Conservation (phyloP, 2,329 filamentous ascomycete genomes). For the Penicillium crustosum region DNA sequence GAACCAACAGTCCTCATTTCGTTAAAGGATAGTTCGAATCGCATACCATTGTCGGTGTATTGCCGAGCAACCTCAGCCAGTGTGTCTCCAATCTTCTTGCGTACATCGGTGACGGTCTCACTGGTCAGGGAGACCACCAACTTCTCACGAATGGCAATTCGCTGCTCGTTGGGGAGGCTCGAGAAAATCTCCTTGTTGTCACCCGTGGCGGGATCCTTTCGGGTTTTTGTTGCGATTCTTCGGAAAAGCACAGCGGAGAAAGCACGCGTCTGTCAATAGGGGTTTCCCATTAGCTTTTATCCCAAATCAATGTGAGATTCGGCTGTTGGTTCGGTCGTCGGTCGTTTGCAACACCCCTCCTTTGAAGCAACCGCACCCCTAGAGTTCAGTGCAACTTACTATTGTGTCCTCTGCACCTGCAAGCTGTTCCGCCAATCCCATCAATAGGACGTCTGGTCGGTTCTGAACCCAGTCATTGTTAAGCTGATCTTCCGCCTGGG, state of each 20-base stretch:
- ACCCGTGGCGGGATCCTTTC: constrained; percentile 67
- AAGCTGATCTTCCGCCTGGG: constrained; percentile 85
- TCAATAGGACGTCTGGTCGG: constrained; percentile 82
- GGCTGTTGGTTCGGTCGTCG: not conserved
- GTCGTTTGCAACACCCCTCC: not conserved
- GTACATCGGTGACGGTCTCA: constrained; percentile 71
- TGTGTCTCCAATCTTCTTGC: constrained; percentile 97
- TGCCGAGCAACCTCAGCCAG: constrained; percentile 93
- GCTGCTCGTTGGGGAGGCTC: constrained; percentile 71
- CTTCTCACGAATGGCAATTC: constrained; percentile 76
- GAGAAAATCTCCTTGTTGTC: constrained; percentile 82
- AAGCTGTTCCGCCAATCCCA: constrained; percentile 92
- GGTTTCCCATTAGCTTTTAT: constrained; percentile 4
- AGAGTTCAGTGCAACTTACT: constrained; percentile 52
- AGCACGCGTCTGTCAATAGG: constrained; percentile 68
- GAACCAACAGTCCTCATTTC: constrained; percentile 6
- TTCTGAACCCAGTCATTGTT: constrained; percentile 84
- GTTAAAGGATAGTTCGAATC: not conserved
- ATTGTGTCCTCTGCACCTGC: constrained; percentile 70
- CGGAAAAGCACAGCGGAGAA: constrained; percentile 94
- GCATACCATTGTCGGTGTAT: constrained; percentile 85
- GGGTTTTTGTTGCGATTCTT: constrained; percentile 84
- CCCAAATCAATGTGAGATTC: not conserved
- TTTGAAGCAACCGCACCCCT: constrained; percentile 2
- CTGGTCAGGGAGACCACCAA: constrained; percentile 72